phyloP scores from a whole-genome alignment of 768 basidiomycete species.

The Pleurotus cornucopiae region DNA sequence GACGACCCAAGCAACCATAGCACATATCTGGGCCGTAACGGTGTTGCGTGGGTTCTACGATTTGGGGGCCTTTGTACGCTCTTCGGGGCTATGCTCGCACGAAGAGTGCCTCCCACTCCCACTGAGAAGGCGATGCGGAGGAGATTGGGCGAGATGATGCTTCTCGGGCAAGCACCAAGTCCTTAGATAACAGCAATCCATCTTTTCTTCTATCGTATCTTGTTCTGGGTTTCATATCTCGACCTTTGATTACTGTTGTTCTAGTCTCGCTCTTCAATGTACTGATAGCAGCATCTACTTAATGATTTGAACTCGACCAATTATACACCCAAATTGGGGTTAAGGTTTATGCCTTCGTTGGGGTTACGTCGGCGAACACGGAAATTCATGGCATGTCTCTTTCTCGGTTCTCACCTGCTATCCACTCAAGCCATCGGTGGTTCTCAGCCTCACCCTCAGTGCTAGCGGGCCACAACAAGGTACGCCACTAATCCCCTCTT shows the following conservation, averaged over 20 bases:
- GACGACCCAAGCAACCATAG: slow-evolving; percentile 39
- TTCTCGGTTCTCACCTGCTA: not conserved
- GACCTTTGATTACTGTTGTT: no score
- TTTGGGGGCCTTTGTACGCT: slow-evolving; percentile 89
- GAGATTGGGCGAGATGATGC: slow-evolving; percentile 74
- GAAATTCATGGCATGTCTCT: slow-evolving; percentile 1
- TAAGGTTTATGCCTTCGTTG: not conserved
- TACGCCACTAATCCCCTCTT: slow-evolving; percentile 8
- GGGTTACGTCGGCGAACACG: not conserved
- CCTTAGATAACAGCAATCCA: slow-evolving; percentile 26
- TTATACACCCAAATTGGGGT: not conserved
- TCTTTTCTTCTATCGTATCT: slow-evolving; percentile 5
- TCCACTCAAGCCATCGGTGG: slow-evolving; percentile 11
- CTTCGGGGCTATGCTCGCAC: slow-evolving; percentile 74
- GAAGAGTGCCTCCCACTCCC: slow-evolving; percentile 82
- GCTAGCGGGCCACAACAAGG: slow-evolving; percentile 42
- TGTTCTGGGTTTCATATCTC: slow-evolving; percentile 6
- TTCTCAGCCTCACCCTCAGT: slow-evolving; percentile 15
- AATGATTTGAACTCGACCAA: not conserved
- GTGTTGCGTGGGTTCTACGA: slow-evolving; percentile 90
- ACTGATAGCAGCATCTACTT: slow-evolving; percentile 9
- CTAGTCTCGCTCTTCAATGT: not conserved
- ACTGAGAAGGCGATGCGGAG: slow-evolving; percentile 89
- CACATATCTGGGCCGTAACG: slow-evolving; percentile 77
- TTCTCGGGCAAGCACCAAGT: slow-evolving; percentile 58